phyloP scores from a whole-genome alignment of 2,329 filamentous ascomycete genomes.

The Colletotrichum karsti region DNA sequence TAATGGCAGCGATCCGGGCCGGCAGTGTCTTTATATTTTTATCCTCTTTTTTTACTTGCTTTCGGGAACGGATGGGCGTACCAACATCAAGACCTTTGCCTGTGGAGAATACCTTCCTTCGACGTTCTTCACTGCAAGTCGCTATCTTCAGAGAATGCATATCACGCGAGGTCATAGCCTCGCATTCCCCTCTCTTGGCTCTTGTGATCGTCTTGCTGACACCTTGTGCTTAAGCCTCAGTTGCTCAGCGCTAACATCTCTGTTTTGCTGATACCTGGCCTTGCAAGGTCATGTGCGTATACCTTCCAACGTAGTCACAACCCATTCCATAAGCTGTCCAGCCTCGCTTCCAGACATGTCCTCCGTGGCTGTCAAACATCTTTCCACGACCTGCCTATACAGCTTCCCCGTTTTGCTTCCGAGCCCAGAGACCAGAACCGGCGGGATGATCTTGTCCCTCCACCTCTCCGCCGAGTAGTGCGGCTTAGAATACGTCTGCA shows the following conservation, averaged over 20 bases:
- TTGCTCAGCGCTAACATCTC: too few relatives aligned
- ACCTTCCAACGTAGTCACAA: conserved; percentile 49
- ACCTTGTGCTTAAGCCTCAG: too few relatives aligned
- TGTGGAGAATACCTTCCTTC: conserved; percentile 30
- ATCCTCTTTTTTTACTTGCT: conserved; percentile 8
- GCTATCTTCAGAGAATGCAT: conserved; percentile 30
- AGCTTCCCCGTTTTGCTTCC: conserved; percentile 49
- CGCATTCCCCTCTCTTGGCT: not conserved
- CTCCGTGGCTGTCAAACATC: conserved; percentile 47
- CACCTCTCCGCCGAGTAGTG: conserved; percentile 52
- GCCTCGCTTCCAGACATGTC: conserved; percentile 46
- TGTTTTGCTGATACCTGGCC: too few relatives aligned
- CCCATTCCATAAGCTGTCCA: conserved; percentile 49
- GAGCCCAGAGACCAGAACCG: conserved; percentile 49
- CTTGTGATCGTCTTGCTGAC: not conserved
- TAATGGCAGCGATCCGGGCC: not conserved
- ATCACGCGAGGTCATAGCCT: conserved; percentile 12
- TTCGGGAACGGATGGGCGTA: conserved; percentile 25
- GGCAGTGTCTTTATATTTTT: conserved; percentile 23
- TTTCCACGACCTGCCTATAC: conserved; percentile 51
- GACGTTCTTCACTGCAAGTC: conserved; percentile 26
- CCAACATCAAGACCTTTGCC: conserved; percentile 20
- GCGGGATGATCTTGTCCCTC: conserved; percentile 50
- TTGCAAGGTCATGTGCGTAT: conserved; percentile 39
- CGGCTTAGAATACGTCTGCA: conserved; percentile 49